Conservation (phyloP, 2,329 filamentous ascomycete genomes). For the Claviceps sp. region DNA sequence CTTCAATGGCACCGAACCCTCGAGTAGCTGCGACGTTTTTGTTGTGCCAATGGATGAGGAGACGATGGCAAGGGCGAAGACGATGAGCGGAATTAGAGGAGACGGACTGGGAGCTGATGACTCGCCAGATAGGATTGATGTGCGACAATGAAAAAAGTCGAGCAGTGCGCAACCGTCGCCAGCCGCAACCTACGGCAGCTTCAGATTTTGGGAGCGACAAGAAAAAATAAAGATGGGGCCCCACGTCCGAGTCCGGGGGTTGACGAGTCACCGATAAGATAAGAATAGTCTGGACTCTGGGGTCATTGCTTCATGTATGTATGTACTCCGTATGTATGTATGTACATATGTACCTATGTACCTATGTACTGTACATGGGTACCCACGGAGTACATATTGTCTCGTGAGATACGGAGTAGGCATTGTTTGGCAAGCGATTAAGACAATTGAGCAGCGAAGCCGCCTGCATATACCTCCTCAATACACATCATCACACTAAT, state of each 20-base stretch:
- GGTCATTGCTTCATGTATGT: neutral
- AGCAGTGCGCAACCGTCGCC: neutral
- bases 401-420: too few species aligned
- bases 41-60: constrained; percentile 17
- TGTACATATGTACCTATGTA: too few species aligned
- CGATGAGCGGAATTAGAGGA: neutral
- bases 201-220: constrained; percentile 7
- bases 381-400: too few species aligned
- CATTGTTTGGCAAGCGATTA: too few species aligned
- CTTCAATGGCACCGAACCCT: constrained; percentile 21
- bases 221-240: constrained; percentile 13
- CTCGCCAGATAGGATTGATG: constrained; percentile 9
- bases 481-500: too few species aligned
- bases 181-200: neutral
- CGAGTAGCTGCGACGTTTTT: constrained; percentile 19
- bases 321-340: neutral
- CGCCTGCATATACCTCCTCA: too few species aligned
- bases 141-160: constrained; percentile 5
- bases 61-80: constrained; percentile 6
- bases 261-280: constrained; percentile 9
- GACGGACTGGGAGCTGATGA: constrained; percentile 11
- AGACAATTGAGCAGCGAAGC: too few species aligned
- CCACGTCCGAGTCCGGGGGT: constrained; percentile 3
- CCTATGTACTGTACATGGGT: too few species aligned
- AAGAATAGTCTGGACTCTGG: neutral